A percentile compares a stretch with the other conserved stretches of the same genome.
Evolutionary conservation across 2,329 filamentous ascomycete species (phyloP).

Genomic region (Hymenoscyphus repandus): DNA sequence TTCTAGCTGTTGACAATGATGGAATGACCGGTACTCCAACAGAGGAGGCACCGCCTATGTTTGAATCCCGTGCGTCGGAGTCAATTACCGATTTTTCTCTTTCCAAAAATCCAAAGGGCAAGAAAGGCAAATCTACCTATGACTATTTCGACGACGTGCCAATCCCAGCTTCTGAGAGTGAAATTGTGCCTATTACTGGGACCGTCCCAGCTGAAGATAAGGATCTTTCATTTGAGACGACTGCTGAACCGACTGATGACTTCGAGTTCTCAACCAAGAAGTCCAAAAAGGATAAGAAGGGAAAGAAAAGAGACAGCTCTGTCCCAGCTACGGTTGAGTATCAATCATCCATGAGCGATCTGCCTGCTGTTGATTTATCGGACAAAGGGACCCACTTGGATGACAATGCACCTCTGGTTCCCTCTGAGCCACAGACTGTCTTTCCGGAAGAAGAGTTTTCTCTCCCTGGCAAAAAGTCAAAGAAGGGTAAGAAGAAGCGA

Average conservation of each 20-base stretch:
- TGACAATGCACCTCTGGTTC: background rate
- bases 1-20: background rate
- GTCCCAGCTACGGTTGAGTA: background rate
- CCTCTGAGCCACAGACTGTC: background rate
- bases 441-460: conserved; percentile 5
- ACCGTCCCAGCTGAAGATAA: background rate
- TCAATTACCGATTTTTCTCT: no score
- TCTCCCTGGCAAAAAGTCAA: conserved; percentile 19
- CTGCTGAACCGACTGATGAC: background rate
- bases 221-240: background rate
- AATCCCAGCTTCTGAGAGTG: background rate
- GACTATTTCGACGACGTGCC: no score
- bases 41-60: no score
- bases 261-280: conserved; percentile 30
- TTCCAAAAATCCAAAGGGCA: background rate
- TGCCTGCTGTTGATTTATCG: no score
- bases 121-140: no score
- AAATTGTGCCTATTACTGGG: background rate
- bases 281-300: conserved; percentile 37
- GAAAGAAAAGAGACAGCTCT: conserved; percentile 9
- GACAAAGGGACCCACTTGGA: no score
- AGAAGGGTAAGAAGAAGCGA: conserved; percentile 34
- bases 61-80: no score
- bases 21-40: background rate
- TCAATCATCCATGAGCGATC: background rate